These are phyloP conservation scores for Tephrocybe sp. DNA, from an alignment of 768 basidiomycete genomes.

Conservation along the genomic window DNA sequence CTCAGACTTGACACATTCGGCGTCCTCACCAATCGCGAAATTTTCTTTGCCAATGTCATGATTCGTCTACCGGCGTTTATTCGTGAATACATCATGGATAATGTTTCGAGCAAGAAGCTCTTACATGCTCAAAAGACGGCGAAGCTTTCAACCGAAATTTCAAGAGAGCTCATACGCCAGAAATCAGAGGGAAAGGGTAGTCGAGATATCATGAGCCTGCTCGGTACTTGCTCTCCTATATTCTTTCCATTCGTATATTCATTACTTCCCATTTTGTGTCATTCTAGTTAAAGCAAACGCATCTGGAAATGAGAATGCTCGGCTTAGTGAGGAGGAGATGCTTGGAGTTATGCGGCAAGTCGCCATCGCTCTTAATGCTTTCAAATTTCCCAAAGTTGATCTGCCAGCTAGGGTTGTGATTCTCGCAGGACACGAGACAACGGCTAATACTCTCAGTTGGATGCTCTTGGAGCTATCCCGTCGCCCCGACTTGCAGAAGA, in stretches of 20 bases:
- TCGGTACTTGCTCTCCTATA: constrained; percentile 27
- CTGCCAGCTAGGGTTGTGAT: constrained; percentile 48
- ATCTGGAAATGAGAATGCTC: constrained; percentile 39
- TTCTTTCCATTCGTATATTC: background rate
- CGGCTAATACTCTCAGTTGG: constrained; percentile 58
- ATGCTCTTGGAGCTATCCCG: constrained; percentile 59
- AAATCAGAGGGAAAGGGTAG: constrained; percentile 33
- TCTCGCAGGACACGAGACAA: constrained; percentile 59
- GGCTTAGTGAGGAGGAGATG: constrained; percentile 48
- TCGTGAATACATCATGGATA: constrained; percentile 31
- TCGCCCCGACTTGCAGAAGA: constrained; percentile 53
- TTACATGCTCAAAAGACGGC: constrained; percentile 29
- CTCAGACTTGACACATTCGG: constrained; percentile 30
- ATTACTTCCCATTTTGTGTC: no score
- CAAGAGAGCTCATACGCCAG: constrained; percentile 33
- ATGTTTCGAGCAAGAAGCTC: constrained; percentile 29
- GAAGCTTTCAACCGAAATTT: constrained; percentile 28
- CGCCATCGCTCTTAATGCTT: background rate
- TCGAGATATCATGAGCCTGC: constrained; percentile 38
- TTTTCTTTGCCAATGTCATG: constrained; percentile 30
- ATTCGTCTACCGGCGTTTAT: constrained; percentile 26
- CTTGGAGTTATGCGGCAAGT: constrained; percentile 52
- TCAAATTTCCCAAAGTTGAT: constrained; percentile 29
- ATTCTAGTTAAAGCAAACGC: constrained; percentile 51
- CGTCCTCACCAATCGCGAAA: constrained; percentile 24